Base-by-base conservation (phyloP, 805 yeast species). In the Cyberlindnera japonica region DNA sequence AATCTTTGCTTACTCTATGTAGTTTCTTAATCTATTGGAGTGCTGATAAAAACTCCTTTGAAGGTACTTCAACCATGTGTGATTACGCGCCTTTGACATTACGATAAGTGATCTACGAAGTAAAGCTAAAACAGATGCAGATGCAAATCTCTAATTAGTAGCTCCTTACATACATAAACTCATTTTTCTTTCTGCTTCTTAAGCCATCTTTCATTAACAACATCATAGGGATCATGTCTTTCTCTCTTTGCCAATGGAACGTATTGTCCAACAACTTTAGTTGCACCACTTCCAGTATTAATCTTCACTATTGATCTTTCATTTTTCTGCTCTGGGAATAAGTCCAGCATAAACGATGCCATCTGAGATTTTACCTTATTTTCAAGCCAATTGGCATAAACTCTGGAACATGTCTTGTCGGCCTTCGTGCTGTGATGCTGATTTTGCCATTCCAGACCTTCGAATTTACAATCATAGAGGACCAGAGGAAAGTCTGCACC, bases 401-500 rank as follows among this genome's bases (percentile, higher is more conserved):
- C 68, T 1, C 61, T 62, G 12, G 64, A 57, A n/a, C 68, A 62
- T 19, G 74, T 71, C 40, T 67, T 68, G 15, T 64, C 54, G 10
- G 68, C 50, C 47, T 71, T 76, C 21, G 58, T 51, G 41, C 69
- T 69, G 3, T 56, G 27, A 28, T 43, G 43, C 2, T 58, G 43
- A 9, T 38, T 33, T 3, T 33, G 55, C 95, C 96, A 91, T 47
- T 78, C 81, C 63, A 89, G 70, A 3, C 71, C 72, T 7, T 39
- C 77, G 57, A 76, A 93, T 12, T 74, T 76, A 61, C 98, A 91
- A 55, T 91, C 95, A 58, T 83, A 89, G 29, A 93, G 64, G 4
- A 91, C 81, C 50, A 93, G 67, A 1, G 99, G 99, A 6, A 83
- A 65, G 49, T 91, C 98, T 55, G 83, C 75, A 0, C 96, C 98